phyloP scores from a whole-genome alignment of 352 stramenopile genomes.

The Phytophthora fragariae region DNA sequence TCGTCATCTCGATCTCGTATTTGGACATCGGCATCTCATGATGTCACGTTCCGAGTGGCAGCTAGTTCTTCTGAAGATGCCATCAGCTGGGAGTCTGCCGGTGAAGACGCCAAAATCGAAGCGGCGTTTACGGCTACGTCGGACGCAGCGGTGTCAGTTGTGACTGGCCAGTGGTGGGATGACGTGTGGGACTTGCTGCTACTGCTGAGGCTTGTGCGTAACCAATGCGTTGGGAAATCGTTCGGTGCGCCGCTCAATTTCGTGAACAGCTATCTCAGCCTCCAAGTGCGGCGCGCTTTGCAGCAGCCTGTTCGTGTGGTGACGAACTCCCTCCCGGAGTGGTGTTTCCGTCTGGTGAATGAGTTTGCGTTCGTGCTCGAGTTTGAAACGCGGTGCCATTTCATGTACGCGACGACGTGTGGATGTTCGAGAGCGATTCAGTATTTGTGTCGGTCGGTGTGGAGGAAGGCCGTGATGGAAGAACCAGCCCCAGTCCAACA shows the following conservation, averaged over 20 bases:
- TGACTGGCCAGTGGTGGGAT: slow-evolving; percentile 52
- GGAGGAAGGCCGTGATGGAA: slow-evolving; percentile 66
- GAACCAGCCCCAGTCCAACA: slow-evolving; percentile 35
- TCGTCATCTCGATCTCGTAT: slow-evolving; percentile 31
- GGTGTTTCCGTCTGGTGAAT: slow-evolving; percentile 60
- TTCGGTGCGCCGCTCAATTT: slow-evolving; percentile 36
- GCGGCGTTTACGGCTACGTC: slow-evolving; percentile 8
- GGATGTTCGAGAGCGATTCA: slow-evolving; percentile 73
- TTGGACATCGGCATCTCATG: slow-evolving; percentile 57
- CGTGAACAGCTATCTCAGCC: slow-evolving; percentile 66
- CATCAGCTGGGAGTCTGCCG: not conserved
- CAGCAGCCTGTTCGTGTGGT: slow-evolving; percentile 72
- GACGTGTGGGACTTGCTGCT: slow-evolving; percentile 68
- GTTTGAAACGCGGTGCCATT: slow-evolving; percentile 70
- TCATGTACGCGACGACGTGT: slow-evolving; percentile 74
- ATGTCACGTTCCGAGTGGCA: slow-evolving; percentile 66
- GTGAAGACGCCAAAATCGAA: slow-evolving; percentile 10
- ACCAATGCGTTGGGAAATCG: slow-evolving; percentile 21
- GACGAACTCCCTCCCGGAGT: slow-evolving; percentile 64
- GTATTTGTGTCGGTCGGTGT: slow-evolving; percentile 72
- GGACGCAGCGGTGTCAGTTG: not conserved
- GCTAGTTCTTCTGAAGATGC: slow-evolving; percentile 20
- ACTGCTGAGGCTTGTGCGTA: slow-evolving; percentile 54
- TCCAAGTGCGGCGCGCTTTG: slow-evolving; percentile 67
- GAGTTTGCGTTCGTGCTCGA: slow-evolving; percentile 73